Conservation (phyloP, 1,139 yeast genomes). For the Kurtzmaniella quercitrusa region DNA sequence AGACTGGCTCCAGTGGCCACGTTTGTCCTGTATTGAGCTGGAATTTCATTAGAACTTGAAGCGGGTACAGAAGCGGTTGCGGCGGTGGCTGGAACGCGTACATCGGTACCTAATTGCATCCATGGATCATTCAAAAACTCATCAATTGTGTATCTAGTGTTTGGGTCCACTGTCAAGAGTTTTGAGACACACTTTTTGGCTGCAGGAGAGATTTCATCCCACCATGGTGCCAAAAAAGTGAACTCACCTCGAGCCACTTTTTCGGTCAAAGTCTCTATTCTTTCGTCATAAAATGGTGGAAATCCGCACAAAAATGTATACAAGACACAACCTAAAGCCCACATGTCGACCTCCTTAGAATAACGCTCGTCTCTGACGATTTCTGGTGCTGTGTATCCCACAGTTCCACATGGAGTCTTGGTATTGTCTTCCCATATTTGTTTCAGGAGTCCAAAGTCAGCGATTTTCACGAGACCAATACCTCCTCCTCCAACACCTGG, state of each 20-base stretch:
- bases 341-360: constrained; percentile 60
- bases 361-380: constrained; percentile 56
- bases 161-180: constrained; percentile 80
- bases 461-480: constrained; percentile 49
- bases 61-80: constrained; percentile 19
- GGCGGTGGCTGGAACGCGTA: background rate
- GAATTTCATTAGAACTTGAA: constrained; percentile 17
- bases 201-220: constrained; percentile 54
- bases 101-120: constrained; percentile 38
- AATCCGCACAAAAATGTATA: constrained; percentile 60
- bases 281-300: constrained; percentile 60
- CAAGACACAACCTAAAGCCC: constrained; percentile 62
- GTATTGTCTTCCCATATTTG: constrained; percentile 57
- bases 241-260: constrained; percentile 59
- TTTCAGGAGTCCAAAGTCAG: constrained; percentile 57
- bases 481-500: constrained; percentile 50
- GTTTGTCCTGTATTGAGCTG: constrained; percentile 5
- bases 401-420: constrained; percentile 63
- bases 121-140: constrained; percentile 84
- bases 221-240: constrained; percentile 58
- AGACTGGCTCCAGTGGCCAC: background rate
- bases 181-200: constrained; percentile 67
- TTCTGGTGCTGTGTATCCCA: constrained; percentile 62
- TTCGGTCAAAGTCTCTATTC: constrained; percentile 52
- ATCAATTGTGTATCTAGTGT: constrained; percentile 68